Evolutionary conservation across 2,329 filamentous ascomycete genomes (phyloP), one percentile per base, ranked within the genome.

Genomic region (Colletotrichum navitas): DNA sequence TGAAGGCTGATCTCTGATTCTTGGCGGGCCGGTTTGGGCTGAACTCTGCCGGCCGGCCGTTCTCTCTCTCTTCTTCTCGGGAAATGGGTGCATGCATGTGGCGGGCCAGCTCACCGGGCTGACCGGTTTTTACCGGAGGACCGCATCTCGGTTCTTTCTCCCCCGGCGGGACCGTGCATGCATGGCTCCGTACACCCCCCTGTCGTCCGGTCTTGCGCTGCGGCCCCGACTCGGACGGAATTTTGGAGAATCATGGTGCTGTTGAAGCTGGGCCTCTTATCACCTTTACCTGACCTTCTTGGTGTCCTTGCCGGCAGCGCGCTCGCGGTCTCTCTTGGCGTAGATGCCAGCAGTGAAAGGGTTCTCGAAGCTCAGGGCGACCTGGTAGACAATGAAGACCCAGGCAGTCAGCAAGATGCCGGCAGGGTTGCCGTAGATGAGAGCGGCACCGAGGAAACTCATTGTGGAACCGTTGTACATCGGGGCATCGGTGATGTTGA

Each of bases 381-480:
- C 83, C 79, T 91, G 85, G 82, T 98, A 98, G 68, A 94, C 89
- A 34, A 92, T 78, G 76, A 92, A 88, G 18, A 98, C 95, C 84
- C 93, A 87, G 21, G 81, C 85, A 0, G 94, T 94, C 76, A 98
- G 81, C 62, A 95, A 78, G 47, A 98, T 76, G 1, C 96, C 96
- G 0, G 95, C 96, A 0, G 94, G 94, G 84, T 94, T 96, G 66
- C 93, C 94, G 78, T 91, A 94, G 80, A 94, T 90, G 69, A 99
- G 83, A 6, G 95, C 94, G 2, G 92, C 93, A 32, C 94, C 96
- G 68, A 98, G 83, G 83, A 99, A 99, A 83, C 92, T 95, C 88
- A 97, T 87, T 32, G 95, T 96, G 73, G 92, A 94, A 70, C 96
- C 96, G 85, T 94, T 93, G 86, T 99, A 99, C 96, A 99, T 99